Conservation (phyloP, 306 rosid genomes). For the Aeschynomene evenia region DNA sequence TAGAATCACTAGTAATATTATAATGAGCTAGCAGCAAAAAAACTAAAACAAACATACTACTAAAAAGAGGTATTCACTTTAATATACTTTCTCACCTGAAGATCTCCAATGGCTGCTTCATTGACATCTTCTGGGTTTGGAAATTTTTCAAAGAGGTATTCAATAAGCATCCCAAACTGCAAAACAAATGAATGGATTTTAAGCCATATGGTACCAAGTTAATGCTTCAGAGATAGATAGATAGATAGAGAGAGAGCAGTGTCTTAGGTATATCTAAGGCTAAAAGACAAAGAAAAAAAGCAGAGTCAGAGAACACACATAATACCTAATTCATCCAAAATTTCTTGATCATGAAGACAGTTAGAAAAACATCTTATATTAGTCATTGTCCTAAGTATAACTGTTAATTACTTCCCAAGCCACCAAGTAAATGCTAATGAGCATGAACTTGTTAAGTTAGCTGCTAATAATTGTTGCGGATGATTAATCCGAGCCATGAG, state of each 20-base stretch:
- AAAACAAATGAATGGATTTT: constrained; percentile 35
- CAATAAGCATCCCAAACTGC: constrained; percentile 98
- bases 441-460: not conserved
- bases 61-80: constrained; percentile 16
- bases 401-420: constrained; percentile 18
- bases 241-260: not conserved
- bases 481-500: constrained; percentile 2
- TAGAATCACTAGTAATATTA: constrained; percentile 16
- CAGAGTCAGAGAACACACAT: constrained; percentile 14
- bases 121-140: constrained; percentile 68
- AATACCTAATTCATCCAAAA: constrained; percentile 9
- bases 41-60: not conserved
- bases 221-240: too few relatives aligned
- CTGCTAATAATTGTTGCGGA: constrained; percentile 23
- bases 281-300: constrained; percentile 8
- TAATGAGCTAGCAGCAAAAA: not conserved
- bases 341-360: constrained; percentile 13
- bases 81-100: constrained; percentile 60
- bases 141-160: constrained; percentile 77
- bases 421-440: constrained; percentile 18
- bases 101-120: constrained; percentile 81
- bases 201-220: constrained; percentile 28
- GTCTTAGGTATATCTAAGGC: not conserved
- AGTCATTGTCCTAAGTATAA: constrained; percentile 11
- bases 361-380: constrained; percentile 1